Conservation (phyloP, 176 grass and related monocot species). For the Musa troglodytarum region DNA sequence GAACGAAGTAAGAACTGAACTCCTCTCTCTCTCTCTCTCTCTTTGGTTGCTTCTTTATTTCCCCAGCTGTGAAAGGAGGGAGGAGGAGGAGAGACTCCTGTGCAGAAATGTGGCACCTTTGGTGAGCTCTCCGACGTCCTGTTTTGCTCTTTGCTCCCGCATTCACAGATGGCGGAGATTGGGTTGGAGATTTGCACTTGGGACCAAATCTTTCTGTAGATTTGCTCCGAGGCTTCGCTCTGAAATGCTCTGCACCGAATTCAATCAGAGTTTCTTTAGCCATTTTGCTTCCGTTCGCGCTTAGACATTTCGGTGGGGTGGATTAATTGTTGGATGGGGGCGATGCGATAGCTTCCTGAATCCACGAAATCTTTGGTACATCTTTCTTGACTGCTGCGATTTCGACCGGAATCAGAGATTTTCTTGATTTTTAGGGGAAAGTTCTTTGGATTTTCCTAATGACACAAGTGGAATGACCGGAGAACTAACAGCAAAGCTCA, state of each 20-base stretch:
- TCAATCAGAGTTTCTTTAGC: neutral
- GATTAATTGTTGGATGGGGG: too few species aligned
- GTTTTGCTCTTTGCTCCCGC: neutral
- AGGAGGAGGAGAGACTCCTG: neutral
- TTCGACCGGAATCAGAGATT: neutral
- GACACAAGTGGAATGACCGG: neutral
- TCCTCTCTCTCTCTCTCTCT: neutral
- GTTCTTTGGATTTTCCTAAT: neutral
- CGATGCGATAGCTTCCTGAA: neutral
- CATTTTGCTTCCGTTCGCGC: too few species aligned
- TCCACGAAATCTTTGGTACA: neutral
- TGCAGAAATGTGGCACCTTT: slow-evolving; percentile 1
- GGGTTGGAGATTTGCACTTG: neutral
- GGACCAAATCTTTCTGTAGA: neutral
- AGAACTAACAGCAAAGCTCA: neutral
- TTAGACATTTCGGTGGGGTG: too few species aligned
- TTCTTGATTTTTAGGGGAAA: neutral
- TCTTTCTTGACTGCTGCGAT: neutral
- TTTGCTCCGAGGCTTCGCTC: neutral
- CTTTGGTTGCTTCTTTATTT: neutral
- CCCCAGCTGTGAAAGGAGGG: neutral
- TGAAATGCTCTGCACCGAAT: neutral
- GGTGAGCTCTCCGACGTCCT: neutral
- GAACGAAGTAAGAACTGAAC: neutral
- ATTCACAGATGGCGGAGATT: neutral